Evolutionary conservation across 2,329 filamentous ascomycete species (phyloP).

Genomic region (Aspergillus costaricaensis): DNA sequence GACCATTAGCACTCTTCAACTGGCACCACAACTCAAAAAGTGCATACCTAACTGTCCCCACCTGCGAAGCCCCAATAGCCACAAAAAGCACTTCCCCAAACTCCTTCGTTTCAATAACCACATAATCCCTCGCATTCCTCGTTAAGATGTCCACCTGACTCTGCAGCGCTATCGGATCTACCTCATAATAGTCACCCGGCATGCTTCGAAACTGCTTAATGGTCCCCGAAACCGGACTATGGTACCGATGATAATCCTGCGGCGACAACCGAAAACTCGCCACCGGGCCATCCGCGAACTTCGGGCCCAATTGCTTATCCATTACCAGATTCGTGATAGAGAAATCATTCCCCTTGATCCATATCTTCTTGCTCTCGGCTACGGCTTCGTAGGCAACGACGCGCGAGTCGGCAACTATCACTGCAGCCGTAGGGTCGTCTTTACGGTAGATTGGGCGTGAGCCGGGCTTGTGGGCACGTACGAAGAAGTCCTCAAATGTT

Average conservation of each 20-base stretch:
- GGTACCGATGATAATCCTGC: constrained; percentile 52
- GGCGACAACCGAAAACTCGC: constrained; percentile 47
- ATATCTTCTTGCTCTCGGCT: constrained; percentile 35
- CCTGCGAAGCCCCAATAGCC: constrained; percentile 45
- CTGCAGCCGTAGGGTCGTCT: constrained; percentile 31
- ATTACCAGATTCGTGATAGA: constrained; percentile 44
- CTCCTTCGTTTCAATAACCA: constrained; percentile 41
- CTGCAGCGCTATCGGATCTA: constrained; percentile 40
- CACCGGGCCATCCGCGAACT: constrained; percentile 39
- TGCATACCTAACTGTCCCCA: constrained; percentile 43
- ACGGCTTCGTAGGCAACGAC: constrained; percentile 41
- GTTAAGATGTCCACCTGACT: constrained; percentile 43
- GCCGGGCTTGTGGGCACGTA: constrained; percentile 34
- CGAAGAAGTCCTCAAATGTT: constrained; percentile 46
- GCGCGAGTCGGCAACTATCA: constrained; percentile 41
- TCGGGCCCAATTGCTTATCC: constrained; percentile 34
- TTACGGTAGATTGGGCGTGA: constrained; percentile 38
- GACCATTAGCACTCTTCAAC: background rate
- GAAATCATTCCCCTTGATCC: constrained; percentile 51
- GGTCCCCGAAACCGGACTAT: constrained; percentile 45
- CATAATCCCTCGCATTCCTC: constrained; percentile 40
- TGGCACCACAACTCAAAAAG: constrained; percentile 13
- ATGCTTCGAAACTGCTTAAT: constrained; percentile 43
- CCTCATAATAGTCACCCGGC: constrained; percentile 48
- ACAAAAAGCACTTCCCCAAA: constrained; percentile 48